These are phyloP conservation scores for Aspergillus baeticus DNA, from an alignment of 495 filamentous ascomycete species.

Conservation along the genomic window DNA sequence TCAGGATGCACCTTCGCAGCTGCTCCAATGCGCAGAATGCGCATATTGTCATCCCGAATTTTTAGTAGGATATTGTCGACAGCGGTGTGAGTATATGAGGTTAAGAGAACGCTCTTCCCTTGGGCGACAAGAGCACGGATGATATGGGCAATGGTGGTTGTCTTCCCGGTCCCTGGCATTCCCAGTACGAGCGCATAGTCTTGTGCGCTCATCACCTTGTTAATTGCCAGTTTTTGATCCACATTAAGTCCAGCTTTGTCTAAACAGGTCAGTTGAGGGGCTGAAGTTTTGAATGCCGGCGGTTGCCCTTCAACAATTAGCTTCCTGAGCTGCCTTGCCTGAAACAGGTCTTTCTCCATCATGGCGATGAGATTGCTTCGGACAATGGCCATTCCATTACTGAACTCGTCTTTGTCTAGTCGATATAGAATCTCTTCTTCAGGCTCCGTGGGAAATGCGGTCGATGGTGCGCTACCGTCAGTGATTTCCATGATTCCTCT, in stretches of 20 bases:
- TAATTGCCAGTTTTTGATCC: constrained; percentile 81
- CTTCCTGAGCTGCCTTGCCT: constrained; percentile 69
- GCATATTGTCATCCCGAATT: constrained; percentile 73
- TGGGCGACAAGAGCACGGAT: constrained; percentile 87
- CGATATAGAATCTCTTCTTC: constrained; percentile 70
- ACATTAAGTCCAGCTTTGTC: constrained; percentile 67
- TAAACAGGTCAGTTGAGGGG: constrained; percentile 51
- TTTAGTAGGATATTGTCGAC: constrained; percentile 98
- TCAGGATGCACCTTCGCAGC: constrained; percentile 82
- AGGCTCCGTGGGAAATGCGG: constrained; percentile 38
- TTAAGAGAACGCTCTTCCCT: constrained; percentile 88
- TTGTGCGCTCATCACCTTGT: constrained; percentile 90
- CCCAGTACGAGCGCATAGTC: constrained; percentile 95
- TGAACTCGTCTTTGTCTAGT: constrained; percentile 96
- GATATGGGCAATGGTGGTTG: constrained; percentile 95
- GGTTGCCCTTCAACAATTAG: constrained; percentile 72
- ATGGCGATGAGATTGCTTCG: constrained; percentile 90
- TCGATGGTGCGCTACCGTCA: constrained; percentile 41
- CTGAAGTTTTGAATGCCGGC: constrained; percentile 67
- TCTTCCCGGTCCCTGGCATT: constrained; percentile 98
- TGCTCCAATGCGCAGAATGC: constrained; percentile 79
- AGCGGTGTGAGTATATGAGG: constrained; percentile 94
- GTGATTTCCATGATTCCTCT: constrained; percentile 86
- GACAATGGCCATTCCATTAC: constrained; percentile 92
- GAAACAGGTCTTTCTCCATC: constrained; percentile 77